A percentile compares a stretch with the other conserved stretches of the same genome.
Conservation (phyloP, 2,329 filamentous ascomycete genomes). For the Nemania abortiva region DNA sequence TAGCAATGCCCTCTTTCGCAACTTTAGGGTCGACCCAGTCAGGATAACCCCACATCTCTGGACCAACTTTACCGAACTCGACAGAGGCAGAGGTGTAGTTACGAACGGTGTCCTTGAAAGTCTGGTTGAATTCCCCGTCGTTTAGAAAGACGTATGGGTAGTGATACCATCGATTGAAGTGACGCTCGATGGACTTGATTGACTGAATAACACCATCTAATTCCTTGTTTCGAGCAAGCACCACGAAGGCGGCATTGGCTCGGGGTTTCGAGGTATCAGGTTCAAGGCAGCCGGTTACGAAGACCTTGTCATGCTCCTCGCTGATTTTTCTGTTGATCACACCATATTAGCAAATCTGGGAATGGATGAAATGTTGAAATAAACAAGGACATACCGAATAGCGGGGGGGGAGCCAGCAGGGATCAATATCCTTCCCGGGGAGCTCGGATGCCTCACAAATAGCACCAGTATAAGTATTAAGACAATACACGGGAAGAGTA, state of each 20-base stretch:
- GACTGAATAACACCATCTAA: slow-evolving; percentile 96
- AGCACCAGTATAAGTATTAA: slow-evolving; percentile 91
- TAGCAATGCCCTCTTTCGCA: slow-evolving; percentile 93
- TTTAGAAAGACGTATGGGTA: slow-evolving; percentile 99
- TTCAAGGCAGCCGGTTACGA: slow-evolving; percentile 88
- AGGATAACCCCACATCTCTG: slow-evolving; percentile 94
- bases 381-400: slow-evolving; percentile 77
- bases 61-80: slow-evolving; percentile 93
- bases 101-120: slow-evolving; percentile 86
- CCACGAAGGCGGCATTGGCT: slow-evolving; percentile 95
- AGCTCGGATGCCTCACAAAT: slow-evolving; percentile 88
- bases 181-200: slow-evolving; percentile 95
- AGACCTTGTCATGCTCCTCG: slow-evolving; percentile 97
- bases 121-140: slow-evolving; percentile 95
- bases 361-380: not conserved
- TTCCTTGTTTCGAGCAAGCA: slow-evolving; percentile 95
- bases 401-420: slow-evolving; percentile 88
- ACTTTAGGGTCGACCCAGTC: slow-evolving; percentile 96
- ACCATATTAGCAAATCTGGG: slow-evolving; percentile 24
- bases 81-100: slow-evolving; percentile 91
- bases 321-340: slow-evolving; percentile 82
- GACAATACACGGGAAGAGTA: slow-evolving; percentile 92
- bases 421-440: slow-evolving; percentile 84
- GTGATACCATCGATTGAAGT: slow-evolving; percentile 99
- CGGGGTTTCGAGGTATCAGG: slow-evolving; percentile 82